Evolutionary conservation across 2,329 filamentous ascomycete species (phyloP).

Genomic region (Calonectria pteridis): DNA sequence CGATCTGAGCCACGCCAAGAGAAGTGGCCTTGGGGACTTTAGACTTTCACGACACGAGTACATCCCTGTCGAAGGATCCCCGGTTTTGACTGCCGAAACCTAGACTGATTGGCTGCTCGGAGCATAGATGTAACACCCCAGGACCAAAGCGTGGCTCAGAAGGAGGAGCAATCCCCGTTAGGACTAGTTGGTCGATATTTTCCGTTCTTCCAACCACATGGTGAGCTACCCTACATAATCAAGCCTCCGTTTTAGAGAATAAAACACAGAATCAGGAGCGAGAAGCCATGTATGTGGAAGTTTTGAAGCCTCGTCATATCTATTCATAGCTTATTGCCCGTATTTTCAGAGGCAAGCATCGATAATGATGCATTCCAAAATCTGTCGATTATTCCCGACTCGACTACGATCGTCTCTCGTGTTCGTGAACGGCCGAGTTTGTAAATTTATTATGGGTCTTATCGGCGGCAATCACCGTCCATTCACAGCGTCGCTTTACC

Average conservation of each 20-base stretch:
- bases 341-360: neutral
- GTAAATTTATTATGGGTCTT: neutral
- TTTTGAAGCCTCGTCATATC: neutral
- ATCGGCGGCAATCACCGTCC: neutral
- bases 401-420: neutral
- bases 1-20: constrained; percentile 3
- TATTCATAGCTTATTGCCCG: neutral
- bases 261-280: neutral
- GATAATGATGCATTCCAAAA: neutral
- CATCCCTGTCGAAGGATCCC: neutral
- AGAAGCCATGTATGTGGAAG: neutral
- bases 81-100: neutral
- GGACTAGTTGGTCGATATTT: neutral
- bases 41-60: neutral
- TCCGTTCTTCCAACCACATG: neutral
- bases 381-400: neutral
- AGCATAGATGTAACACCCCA: neutral
- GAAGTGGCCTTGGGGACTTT: neutral
- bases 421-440: neutral
- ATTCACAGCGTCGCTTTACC: neutral
- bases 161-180: neutral
- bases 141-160: neutral
- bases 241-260: neutral
- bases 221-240: neutral
- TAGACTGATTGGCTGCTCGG: neutral